Base-by-base conservation (phyloP, 441 rosid species). In the Populus hybrid region DNA sequence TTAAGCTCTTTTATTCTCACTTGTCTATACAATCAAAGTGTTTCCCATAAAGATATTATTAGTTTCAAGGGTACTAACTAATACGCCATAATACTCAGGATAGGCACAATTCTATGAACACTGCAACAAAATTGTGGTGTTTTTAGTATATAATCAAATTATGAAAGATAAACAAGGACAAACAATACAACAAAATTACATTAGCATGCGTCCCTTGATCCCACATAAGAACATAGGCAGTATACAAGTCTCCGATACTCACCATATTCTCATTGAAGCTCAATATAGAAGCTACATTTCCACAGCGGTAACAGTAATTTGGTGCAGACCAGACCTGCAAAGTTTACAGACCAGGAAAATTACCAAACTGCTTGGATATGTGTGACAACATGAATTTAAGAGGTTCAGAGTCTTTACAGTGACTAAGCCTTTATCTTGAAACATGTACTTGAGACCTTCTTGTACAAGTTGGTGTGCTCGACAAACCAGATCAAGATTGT, bases 401-500 rank as follows among this genome's bases (percentile, higher is more conserved):
- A 77, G 82, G 63, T 72, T 70, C 14, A 70, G 74, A 69, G 68
- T 32, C 77, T 90, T 89, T 87, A 96, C 99, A 75, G 99, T 96
- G 78, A 97, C 99, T 30, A 97, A 92, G 88, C 99, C 99, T 89
- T 97, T 97, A 81, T 97, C 99, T 81, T 97, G 98, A 90, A 97
- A 97, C 99, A 97, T 97, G 89, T 94, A 97, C 82, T 97, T 97
- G 72, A 97, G 99, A 73, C 99, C 99, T 86, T 97, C 99, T 94
- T 97, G 99, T 67, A 97, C 99, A 82, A 97, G 97, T 85, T 97
- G 99, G 86, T 97, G 99, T 6, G 99, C 99, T 12, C 99, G 99
- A 82, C 99, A 97, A 83, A 97, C 99, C 80, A 97, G 85, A 81
- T 90, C 95, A 79, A 97, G 99, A 77, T 93, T 94, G 87, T 97